Evolutionary conservation across 106 monocot genomes (phyloP).

Genomic region (Apostasia ramifera): DNA sequence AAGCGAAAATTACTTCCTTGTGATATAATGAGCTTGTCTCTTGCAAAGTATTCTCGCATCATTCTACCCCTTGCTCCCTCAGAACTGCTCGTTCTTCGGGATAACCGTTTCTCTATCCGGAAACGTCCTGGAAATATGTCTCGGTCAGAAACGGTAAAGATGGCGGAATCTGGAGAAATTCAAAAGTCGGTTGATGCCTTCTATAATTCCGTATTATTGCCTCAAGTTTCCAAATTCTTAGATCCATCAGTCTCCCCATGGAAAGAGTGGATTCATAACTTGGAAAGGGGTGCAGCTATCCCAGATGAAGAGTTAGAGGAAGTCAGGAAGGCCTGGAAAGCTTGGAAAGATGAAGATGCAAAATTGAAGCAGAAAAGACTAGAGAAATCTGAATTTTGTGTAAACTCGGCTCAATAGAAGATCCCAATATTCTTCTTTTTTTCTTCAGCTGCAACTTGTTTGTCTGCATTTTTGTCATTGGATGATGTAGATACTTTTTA

Average conservation of each 20-base stretch:
- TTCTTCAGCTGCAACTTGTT: too few species aligned
- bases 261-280: slow-evolving; percentile 72
- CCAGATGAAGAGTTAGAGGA: slow-evolving; percentile 53
- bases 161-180: slow-evolving; percentile 63
- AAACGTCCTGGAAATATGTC: slow-evolving; percentile 32
- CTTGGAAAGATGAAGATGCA: slow-evolving; percentile 38
- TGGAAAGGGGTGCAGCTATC: slow-evolving; percentile 54
- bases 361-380: not conserved
- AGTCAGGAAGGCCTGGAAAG: slow-evolving; percentile 58
- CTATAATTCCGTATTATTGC: slow-evolving; percentile 45
- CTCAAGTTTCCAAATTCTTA: slow-evolving; percentile 60
- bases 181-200: slow-evolving; percentile 47
- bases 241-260: slow-evolving; percentile 65
- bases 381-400: not conserved
- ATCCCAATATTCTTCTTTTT: too few species aligned
- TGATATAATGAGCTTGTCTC: slow-evolving; percentile 62
- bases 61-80: slow-evolving; percentile 84
- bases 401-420: too few species aligned
- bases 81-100: slow-evolving; percentile 61
- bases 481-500: too few species aligned
- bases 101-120: slow-evolving; percentile 43
- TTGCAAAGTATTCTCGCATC: slow-evolving; percentile 75
- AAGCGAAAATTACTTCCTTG: slow-evolving; percentile 66
- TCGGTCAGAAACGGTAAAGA: slow-evolving; percentile 47
- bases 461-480: too few species aligned